These are phyloP conservation scores for Purpureocillium lavendulum DNA, from an alignment of 2,329 filamentous ascomycete genomes.

Conservation along the genomic window DNA sequence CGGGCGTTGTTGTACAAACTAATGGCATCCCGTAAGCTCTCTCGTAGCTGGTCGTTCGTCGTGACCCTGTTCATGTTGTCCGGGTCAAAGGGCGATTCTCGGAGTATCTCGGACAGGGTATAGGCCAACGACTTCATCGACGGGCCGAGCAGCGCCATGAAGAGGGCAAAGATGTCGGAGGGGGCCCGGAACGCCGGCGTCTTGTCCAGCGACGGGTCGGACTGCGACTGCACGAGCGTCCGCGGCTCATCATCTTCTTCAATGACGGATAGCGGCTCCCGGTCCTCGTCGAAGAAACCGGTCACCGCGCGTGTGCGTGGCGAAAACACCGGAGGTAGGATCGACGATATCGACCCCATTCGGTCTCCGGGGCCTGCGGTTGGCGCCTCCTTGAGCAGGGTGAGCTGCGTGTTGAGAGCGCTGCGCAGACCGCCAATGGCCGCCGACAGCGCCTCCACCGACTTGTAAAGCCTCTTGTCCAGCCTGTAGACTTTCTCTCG, in stretches of 20 bases:
- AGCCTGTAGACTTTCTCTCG: slow-evolving; percentile 71
- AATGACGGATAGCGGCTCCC: slow-evolving; percentile 50
- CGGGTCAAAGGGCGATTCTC: slow-evolving; percentile 74
- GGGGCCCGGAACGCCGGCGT: slow-evolving; percentile 46
- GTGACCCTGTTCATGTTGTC: slow-evolving; percentile 59
- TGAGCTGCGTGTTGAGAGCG: slow-evolving; percentile 83
- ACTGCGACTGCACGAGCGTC: slow-evolving; percentile 14
- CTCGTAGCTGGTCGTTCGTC: slow-evolving; percentile 71
- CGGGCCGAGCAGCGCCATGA: slow-evolving; percentile 81
- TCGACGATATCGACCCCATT: slow-evolving; percentile 2
- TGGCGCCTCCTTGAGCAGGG: slow-evolving; percentile 61
- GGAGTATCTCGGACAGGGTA: slow-evolving; percentile 80
- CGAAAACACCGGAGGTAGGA: slow-evolving; percentile 12
- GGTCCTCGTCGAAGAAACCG: slow-evolving; percentile 27
- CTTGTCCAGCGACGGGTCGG: slow-evolving; percentile 18
- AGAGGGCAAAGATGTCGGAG: slow-evolving; percentile 83
- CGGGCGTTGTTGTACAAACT: slow-evolving; percentile 70
- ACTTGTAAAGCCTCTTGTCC: slow-evolving; percentile 73
- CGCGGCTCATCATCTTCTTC: slow-evolving; percentile 46
- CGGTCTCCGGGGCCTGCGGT: slow-evolving; percentile 1
- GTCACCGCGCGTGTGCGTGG: slow-evolving; percentile 19
- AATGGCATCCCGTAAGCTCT: slow-evolving; percentile 74
- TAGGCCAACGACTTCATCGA: slow-evolving; percentile 95
- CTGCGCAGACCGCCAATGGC: slow-evolving; percentile 85
- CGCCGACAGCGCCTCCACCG: slow-evolving; percentile 77